These are phyloP conservation scores for Amaranthus cruentus DNA, from an alignment of 148 eudicot genomes.

Conservation along the genomic window DNA sequence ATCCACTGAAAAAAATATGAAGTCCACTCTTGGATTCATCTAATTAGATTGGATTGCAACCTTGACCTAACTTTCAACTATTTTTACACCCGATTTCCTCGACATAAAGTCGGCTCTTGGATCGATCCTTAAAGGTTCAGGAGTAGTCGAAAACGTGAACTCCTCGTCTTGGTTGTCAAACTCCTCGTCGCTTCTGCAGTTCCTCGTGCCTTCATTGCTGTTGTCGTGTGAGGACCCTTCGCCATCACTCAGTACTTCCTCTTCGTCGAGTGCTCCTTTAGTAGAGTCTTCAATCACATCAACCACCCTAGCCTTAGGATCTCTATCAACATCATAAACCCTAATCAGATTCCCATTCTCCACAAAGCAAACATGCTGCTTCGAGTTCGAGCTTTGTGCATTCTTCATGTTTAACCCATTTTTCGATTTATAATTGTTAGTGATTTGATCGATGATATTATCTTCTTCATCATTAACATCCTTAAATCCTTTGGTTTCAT, in stretches of 20 bases:
- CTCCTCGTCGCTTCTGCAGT: slow-evolving; percentile 23
- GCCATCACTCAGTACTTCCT: slow-evolving; percentile 32
- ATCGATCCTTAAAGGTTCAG: slow-evolving; percentile 55
- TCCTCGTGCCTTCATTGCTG: slow-evolving; percentile 37
- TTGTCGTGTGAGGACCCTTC: slow-evolving; percentile 37
- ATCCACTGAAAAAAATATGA: not conserved
- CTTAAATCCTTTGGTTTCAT: slow-evolving; percentile 24
- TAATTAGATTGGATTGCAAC: too few relatives aligned
- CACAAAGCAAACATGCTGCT: slow-evolving; percentile 58
- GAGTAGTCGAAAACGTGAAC: slow-evolving; percentile 41
- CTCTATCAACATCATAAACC: slow-evolving; percentile 36
- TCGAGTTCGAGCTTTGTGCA: slow-evolving; percentile 26
- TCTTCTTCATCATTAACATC: slow-evolving; percentile 30
- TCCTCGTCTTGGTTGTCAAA: slow-evolving; percentile 30
- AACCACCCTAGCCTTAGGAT: slow-evolving; percentile 28
- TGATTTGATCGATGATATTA: slow-evolving; percentile 19
- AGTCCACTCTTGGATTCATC: not conserved
- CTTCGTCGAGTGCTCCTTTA: slow-evolving; percentile 39
- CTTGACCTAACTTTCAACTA: not conserved
- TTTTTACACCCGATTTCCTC: slow-evolving; percentile 32
- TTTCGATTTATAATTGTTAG: slow-evolving; percentile 17
- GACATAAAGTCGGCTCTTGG: slow-evolving; percentile 35
- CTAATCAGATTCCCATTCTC: slow-evolving; percentile 52
- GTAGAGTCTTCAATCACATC: slow-evolving; percentile 41
- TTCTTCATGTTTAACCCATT: slow-evolving; percentile 27